phyloP scores from a whole-genome alignment of 257 asterid species.

The Solanum raphanifolium region DNA sequence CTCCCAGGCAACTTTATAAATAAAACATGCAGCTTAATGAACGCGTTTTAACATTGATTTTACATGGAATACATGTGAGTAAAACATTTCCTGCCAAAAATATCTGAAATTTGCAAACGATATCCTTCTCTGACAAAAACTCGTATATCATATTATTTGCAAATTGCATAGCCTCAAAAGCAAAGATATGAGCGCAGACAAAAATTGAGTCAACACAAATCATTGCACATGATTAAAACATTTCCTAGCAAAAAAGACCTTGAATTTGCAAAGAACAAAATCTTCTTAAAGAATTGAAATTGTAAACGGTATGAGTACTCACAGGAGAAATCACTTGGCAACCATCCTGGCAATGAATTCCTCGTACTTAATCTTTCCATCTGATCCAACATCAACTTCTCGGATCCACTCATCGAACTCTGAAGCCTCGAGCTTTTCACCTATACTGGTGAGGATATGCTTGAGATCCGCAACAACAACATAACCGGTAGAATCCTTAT shows the following conservation, averaged over 20 bases:
- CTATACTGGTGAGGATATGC: constrained; percentile 81
- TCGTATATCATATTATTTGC: background rate
- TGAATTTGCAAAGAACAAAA: background rate
- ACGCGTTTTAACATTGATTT: background rate
- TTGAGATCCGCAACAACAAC: constrained; percentile 86
- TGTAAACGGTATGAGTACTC: background rate
- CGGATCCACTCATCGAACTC: constrained; percentile 99
- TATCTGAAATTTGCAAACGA: background rate
- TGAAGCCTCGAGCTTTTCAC: constrained; percentile 85
- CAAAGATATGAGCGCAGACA: background rate
- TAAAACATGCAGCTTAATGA: background rate
- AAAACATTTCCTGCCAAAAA: background rate
- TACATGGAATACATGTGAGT: background rate
- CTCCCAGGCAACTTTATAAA: background rate
- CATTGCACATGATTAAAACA: background rate
- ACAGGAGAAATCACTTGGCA: constrained; percentile 51
- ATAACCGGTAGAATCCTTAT: constrained; percentile 65
- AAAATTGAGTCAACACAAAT: background rate
- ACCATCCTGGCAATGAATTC: constrained; percentile 93
- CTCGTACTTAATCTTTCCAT: constrained; percentile 88
- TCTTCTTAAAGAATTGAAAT: background rate
- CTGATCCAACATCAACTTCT: constrained; percentile 93
- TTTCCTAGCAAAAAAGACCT: background rate
- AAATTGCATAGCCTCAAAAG: background rate
- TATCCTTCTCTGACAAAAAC: background rate